These are phyloP conservation scores for Ustilago hordei DNA, from an alignment of 1,284 basidiomycete genomes.

Conservation along the genomic window DNA sequence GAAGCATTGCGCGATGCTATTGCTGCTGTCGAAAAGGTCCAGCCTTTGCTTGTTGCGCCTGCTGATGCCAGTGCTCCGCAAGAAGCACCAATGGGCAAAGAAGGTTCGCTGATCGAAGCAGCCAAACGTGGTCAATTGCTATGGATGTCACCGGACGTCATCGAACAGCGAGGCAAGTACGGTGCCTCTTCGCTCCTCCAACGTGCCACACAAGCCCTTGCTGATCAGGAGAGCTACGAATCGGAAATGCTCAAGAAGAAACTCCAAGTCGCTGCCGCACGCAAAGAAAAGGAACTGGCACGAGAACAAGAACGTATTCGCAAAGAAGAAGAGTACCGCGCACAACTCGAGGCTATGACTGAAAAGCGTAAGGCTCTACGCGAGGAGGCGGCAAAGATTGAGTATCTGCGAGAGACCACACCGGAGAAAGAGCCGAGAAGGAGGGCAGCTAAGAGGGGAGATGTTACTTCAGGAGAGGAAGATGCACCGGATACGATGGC, in stretches of 20 bases:
- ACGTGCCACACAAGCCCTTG: conserved; percentile 45
- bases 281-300: conserved; percentile 55
- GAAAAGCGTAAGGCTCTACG: conserved; percentile 57
- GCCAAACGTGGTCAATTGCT: conserved; percentile 56
- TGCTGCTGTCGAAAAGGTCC: conserved; percentile 52
- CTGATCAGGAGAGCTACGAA: conserved; percentile 59
- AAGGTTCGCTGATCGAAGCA: conserved; percentile 51
- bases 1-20: conserved; percentile 56
- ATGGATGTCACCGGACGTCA: conserved; percentile 63
- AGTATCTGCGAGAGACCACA: conserved; percentile 56
- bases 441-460: conserved; percentile 30
- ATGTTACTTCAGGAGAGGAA: conserved; percentile 50
- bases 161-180: conserved; percentile 68
- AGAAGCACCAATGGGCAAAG: conserved; percentile 30
- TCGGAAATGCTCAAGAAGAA: conserved; percentile 49
- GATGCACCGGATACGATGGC: conserved; percentile 42
- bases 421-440: conserved; percentile 49
- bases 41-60: conserved; percentile 40
- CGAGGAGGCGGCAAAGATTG: conserved; percentile 62
- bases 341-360: conserved; percentile 59
- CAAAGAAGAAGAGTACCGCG: conserved; percentile 58
- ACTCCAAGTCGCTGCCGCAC: conserved; percentile 51
- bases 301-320: conserved; percentile 55
- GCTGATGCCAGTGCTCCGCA: conserved; percentile 15
- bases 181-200: conserved; percentile 60